These are phyloP conservation scores for Kwoniella newhampshirensis DNA, from an alignment of 768 basidiomycete species.

Conservation along the genomic window DNA sequence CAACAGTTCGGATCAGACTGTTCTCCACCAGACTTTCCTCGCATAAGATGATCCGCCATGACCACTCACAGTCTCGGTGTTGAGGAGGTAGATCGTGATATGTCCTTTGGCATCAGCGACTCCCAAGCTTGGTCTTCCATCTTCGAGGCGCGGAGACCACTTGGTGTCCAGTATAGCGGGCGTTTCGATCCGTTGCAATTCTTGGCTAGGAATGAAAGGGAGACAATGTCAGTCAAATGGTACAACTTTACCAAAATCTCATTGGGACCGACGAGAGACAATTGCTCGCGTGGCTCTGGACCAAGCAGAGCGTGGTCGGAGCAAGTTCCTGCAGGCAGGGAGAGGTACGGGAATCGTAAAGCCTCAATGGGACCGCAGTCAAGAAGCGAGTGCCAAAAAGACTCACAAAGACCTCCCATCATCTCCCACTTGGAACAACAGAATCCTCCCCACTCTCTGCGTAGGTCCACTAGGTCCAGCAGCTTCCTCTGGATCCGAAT, in stretches of 20 bases:
- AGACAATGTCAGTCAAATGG: too few species aligned
- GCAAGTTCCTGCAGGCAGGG: too few species aligned
- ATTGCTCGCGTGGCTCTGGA: too few species aligned
- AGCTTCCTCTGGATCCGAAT: constrained; percentile 20
- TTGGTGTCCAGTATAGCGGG: constrained; percentile 92
- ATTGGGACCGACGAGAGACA: too few species aligned
- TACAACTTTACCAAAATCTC: too few species aligned
- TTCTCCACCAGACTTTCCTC: too few species aligned
- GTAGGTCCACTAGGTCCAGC: constrained; percentile 17
- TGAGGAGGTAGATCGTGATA: constrained; percentile 66
- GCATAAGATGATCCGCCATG: too few species aligned
- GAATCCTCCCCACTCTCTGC: constrained; percentile 66
- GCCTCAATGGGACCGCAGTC: too few species aligned
- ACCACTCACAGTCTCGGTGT: constrained; percentile 57
- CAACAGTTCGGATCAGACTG: too few species aligned
- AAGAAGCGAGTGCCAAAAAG: background rate
- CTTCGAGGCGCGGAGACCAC: constrained; percentile 60
- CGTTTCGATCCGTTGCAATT: constrained; percentile 66
- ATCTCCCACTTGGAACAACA: constrained; percentile 62
- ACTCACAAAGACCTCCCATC: constrained; percentile 44
- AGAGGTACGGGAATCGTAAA: too few species aligned
- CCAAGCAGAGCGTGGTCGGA: too few species aligned
- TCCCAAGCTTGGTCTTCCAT: constrained; percentile 58
- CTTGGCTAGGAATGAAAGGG: too few species aligned
- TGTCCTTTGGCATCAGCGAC: constrained; percentile 84